Conservation (phyloP, 495 filamentous ascomycete genomes). For the Rhizodiscina lignyota region DNA sequence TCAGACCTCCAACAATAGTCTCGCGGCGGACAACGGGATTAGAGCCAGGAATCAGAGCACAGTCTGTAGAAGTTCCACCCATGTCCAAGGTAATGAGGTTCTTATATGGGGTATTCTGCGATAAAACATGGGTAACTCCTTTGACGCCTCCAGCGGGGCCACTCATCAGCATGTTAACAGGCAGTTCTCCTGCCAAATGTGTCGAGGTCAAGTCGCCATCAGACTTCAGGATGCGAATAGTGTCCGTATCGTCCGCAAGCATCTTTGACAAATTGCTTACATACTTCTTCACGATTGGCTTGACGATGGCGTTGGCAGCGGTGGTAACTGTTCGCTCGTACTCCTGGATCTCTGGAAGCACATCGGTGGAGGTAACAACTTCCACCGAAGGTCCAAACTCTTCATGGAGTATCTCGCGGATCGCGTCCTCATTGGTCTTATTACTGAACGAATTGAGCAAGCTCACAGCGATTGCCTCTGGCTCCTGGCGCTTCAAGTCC, state of each 20-base stretch:
- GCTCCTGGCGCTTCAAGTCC: no score
- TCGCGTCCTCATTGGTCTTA: slow-evolving; percentile 23
- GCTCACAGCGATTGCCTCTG: no score
- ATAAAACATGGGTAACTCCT: no score
- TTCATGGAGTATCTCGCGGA: slow-evolving; percentile 23
- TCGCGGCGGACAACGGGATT: no score
- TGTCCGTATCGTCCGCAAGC: slow-evolving; percentile 23
- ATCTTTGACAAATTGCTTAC: slow-evolving; percentile 22
- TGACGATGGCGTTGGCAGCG: slow-evolving; percentile 32
- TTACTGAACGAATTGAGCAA: slow-evolving; percentile 33
- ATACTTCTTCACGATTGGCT: slow-evolving; percentile 31
- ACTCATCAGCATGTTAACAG: slow-evolving; percentile 30
- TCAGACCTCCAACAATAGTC: no score
- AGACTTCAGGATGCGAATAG: slow-evolving; percentile 30
- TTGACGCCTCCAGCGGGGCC: no score
- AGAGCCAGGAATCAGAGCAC: no score
- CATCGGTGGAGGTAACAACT: slow-evolving; percentile 28
- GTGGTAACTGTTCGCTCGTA: slow-evolving; percentile 36
- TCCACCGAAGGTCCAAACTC: slow-evolving; percentile 21
- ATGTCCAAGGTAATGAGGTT: no score
- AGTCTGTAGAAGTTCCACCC: no score
- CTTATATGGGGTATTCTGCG: no score
- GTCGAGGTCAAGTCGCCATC: slow-evolving; percentile 32
- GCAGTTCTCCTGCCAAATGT: slow-evolving; percentile 26
- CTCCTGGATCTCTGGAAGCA: slow-evolving; percentile 31